These are phyloP conservation scores for Prunus campanulata DNA, from an alignment of 306 rosid genomes.

Conservation along the genomic window DNA sequence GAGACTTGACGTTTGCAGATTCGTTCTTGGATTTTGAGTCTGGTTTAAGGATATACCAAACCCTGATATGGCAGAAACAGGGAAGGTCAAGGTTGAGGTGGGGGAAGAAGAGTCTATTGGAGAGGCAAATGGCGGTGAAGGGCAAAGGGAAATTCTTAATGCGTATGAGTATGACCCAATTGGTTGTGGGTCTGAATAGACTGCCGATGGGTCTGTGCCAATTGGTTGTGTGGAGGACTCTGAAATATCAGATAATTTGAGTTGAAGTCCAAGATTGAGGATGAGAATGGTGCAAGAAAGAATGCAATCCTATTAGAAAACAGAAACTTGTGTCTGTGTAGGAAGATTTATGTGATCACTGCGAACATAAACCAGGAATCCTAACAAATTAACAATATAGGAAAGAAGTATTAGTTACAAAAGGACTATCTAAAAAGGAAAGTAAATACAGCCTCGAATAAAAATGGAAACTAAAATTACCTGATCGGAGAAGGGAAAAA, in stretches of 20 bases:
- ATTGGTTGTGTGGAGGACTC: slow-evolving; percentile 17
- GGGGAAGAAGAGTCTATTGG: slow-evolving; percentile 7
- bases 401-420: too few relatives aligned
- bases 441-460: too few relatives aligned
- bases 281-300: not conserved
- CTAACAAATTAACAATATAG: too few relatives aligned
- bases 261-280: not conserved
- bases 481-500: too few relatives aligned
- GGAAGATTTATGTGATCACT: too few relatives aligned
- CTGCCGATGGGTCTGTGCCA: slow-evolving; percentile 4
- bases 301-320: not conserved
- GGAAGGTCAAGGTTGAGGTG: not conserved
- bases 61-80: slow-evolving; percentile 31
- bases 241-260: slow-evolving; percentile 22
- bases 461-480: too few relatives aligned
- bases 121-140: not conserved
- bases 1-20: slow-evolving; percentile 48
- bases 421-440: too few relatives aligned
- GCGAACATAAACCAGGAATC: too few relatives aligned
- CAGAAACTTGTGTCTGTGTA: too few relatives aligned
- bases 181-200: slow-evolving; percentile 10
- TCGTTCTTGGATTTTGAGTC: slow-evolving; percentile 62
- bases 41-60: slow-evolving; percentile 34
- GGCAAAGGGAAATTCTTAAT: not conserved
- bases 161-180: slow-evolving; percentile 20